phyloP scores from a whole-genome alignment of 805 yeast genomes.

The Kluyveromyces dobzhanskii region DNA sequence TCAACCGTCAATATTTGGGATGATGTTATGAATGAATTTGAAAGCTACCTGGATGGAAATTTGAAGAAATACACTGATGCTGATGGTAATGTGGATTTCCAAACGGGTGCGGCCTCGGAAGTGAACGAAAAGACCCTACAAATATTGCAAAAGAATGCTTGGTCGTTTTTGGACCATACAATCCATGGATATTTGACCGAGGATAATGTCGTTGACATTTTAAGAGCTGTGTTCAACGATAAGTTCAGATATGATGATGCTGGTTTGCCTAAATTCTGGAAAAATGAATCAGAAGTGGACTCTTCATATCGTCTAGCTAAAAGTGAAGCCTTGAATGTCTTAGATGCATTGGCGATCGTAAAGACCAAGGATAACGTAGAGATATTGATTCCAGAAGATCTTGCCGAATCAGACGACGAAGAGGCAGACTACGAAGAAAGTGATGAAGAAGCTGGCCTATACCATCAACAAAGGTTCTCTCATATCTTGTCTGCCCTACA shows the following conservation, averaged over 20 bases:
- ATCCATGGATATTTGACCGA: slow-evolving; percentile 56
- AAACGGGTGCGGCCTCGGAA: slow-evolving; percentile 46
- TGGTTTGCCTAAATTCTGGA: slow-evolving; percentile 79
- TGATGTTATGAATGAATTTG: slow-evolving; percentile 38
- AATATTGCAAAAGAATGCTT: slow-evolving; percentile 46
- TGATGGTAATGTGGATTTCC: slow-evolving; percentile 43
- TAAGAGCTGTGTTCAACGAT: slow-evolving; percentile 78
- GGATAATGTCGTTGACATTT: slow-evolving; percentile 54
- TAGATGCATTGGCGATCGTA: slow-evolving; percentile 57
- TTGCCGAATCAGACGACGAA: slow-evolving; percentile 28
- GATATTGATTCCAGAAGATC: slow-evolving; percentile 50
- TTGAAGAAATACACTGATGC: slow-evolving; percentile 25
- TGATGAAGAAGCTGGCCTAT: slow-evolving; percentile 33
- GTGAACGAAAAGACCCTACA: slow-evolving; percentile 35
- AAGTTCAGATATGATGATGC: slow-evolving; percentile 73
- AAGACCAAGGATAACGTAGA: slow-evolving; percentile 43
- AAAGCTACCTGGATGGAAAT: slow-evolving; percentile 24
- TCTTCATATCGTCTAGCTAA: slow-evolving; percentile 52
- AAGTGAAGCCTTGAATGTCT: slow-evolving; percentile 42
- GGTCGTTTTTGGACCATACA: slow-evolving; percentile 54
- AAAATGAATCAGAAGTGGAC: slow-evolving; percentile 65
- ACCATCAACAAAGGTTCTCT: slow-evolving; percentile 40
- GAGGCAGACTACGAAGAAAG: slow-evolving; percentile 15
- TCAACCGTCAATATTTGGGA: slow-evolving; percentile 59
- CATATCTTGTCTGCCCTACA: slow-evolving; percentile 51